These are phyloP conservation scores for Pichia ethanolica DNA, from an alignment of 805 yeast species.

Conservation along the genomic window DNA sequence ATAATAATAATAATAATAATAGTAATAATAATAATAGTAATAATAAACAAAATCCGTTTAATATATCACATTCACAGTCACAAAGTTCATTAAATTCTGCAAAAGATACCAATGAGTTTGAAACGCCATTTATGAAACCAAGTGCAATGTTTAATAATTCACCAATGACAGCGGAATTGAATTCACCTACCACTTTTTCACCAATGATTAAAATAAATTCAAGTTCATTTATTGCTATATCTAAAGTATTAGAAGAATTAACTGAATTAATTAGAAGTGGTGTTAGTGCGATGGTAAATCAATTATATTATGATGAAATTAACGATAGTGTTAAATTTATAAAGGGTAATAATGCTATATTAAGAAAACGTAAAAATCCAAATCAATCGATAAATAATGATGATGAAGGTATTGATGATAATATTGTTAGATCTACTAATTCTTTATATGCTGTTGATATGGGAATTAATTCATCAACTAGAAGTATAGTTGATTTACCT, in stretches of 20 bases:
- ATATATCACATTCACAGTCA: constrained; percentile 5
- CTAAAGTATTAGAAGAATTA: constrained; percentile 37
- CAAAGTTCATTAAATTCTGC: constrained; percentile 5
- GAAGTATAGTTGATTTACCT: constrained; percentile 8
- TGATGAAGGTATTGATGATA: background rate
- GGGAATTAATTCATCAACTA: background rate
- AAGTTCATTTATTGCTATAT: constrained; percentile 16
- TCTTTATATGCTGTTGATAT: constrained; percentile 3
- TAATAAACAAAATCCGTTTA: background rate
- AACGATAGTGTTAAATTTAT: constrained; percentile 27
- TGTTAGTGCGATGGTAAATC: constrained; percentile 24
- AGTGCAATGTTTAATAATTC: constrained; percentile 1
- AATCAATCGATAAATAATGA: background rate
- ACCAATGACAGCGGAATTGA: constrained; percentile 5
- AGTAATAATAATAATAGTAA: background rate
- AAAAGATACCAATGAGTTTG: background rate
- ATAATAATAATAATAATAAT: background rate
- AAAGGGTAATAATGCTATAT: constrained; percentile 23
- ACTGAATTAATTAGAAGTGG: constrained; percentile 39
- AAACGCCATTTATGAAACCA: constrained; percentile 10
- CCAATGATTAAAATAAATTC: constrained; percentile 11
- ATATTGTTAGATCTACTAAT: background rate
- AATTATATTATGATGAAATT: constrained; percentile 22
- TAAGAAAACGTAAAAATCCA: constrained; percentile 13
- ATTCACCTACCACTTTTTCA: constrained; percentile 10